Conservation (phyloP, 139 green algal species). For the Chlorella sp. region DNA sequence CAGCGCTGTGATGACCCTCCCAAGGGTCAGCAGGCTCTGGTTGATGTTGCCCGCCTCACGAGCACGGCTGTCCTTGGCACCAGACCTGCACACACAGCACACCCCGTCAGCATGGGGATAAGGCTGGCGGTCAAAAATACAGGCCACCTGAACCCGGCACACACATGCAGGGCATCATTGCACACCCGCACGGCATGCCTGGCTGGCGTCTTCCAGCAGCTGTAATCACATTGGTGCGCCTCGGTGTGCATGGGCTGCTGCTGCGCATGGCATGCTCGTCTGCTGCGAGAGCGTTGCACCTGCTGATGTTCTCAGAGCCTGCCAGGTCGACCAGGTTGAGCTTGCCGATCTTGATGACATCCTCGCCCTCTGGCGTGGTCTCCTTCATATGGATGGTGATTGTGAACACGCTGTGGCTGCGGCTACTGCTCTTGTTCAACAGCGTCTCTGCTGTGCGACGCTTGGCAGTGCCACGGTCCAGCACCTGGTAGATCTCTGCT, state of each 20-base stretch:
- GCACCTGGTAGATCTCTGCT: too few species aligned
- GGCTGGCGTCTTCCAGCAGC: too few species aligned
- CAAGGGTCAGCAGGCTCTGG: conserved; percentile 93
- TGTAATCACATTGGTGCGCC: too few species aligned
- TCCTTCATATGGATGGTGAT: conserved; percentile 89
- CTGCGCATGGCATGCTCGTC: too few species aligned
- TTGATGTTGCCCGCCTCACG: conserved; percentile 95
- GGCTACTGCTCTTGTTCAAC: conserved; percentile 96
- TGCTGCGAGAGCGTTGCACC: too few species aligned
- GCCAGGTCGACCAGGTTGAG: conserved; percentile 98
- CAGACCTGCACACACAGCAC: too few species aligned
- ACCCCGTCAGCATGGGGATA: too few species aligned
- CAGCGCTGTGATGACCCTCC: conserved; percentile 95
- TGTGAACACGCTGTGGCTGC: conserved; percentile 90
- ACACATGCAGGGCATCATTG: too few species aligned
- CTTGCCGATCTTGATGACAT: conserved; percentile 95
- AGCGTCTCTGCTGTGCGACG: conserved; percentile 89
- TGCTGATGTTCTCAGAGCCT: conserved; percentile 94
- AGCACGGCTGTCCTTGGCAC: conserved; percentile 78
- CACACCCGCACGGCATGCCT: too few species aligned
- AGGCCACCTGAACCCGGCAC: too few species aligned
- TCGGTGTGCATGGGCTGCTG: too few species aligned
- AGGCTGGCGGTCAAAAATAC: too few species aligned
- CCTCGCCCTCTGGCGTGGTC: conserved; percentile 85
- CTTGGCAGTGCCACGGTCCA: conserved; percentile 85